Base-by-base conservation (phyloP, 352 stramenopile species). In the Globisporangium nunn region DNA sequence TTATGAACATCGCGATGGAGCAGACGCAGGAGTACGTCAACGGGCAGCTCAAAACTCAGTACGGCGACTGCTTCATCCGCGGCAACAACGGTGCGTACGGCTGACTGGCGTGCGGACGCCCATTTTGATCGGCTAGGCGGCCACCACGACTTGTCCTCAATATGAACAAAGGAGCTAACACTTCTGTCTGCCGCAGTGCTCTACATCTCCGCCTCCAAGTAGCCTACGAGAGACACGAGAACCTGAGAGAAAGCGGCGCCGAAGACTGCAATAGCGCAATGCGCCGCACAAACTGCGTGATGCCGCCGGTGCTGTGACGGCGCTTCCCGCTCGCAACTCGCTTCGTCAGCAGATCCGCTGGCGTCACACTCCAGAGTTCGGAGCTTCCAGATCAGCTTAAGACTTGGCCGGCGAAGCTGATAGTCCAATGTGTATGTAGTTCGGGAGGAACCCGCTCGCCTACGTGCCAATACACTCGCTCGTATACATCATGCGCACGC, bases 1-100 rank as follows among this genome's bases (percentile, higher is more conserved):
- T 99, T 76, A 98, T 99, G 96, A 99, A 99, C 81, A 99, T 99
- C 78, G 97, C 97, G 39, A 98, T 99, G 96, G 97, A 99, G 75
- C 97, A 99, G 77, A 99, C 97, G 54, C 97, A 99, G 67, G 98
- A 99, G 77, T 99, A 98, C 75, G 85, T 98, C 40, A 97, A 99
- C 79, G 98, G 97, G 10, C 94, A 99, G 74, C 85, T 99, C 55
- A 99, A 98, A 74, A 87, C 91, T 30, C 98, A 99, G 69, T 99
- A 99, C 80, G 97, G 97, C 53, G 98, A 99, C 77, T 99, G 96
- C 81, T 99, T 99, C 68, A 99, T 99, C 74, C 96, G 98, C 54
- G 97, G 98, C 40, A 99, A 99, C 81, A 99, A 99, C 82, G 96
- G 87, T 96, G 51, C 48, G 76, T 68, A 18, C 41, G 3, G 0